Evolutionary conservation across 176 grass and related monocot species (phyloP).

Genomic region (Areca catechu): DNA sequence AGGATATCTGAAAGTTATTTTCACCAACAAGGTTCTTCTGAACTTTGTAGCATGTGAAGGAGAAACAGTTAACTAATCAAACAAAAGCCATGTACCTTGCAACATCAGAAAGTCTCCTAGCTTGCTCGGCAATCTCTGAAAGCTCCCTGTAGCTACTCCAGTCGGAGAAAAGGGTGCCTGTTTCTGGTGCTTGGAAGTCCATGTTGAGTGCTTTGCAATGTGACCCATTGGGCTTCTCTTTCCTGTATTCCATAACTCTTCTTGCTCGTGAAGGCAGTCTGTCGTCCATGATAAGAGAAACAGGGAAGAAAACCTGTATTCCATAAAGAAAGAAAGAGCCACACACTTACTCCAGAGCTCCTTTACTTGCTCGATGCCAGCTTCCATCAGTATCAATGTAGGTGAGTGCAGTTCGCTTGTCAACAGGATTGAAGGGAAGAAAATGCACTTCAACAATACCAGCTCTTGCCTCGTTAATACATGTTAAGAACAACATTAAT

Average conservation of each 20-base stretch:
- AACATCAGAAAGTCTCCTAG: background rate
- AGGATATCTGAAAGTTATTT: no score
- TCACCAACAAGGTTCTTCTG: no score
- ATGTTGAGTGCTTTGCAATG: background rate
- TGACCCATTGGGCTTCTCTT: slow-evolving; percentile 11
- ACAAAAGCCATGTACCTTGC: background rate
- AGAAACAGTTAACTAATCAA: no score
- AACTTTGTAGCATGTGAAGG: background rate
- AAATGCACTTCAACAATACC: slow-evolving; percentile 11
- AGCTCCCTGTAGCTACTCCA: slow-evolving; percentile 6
- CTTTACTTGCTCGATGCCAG: slow-evolving; percentile 9
- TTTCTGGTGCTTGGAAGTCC: slow-evolving; percentile 3
- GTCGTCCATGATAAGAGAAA: background rate
- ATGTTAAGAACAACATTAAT: no score
- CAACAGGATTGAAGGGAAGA: slow-evolving; percentile 13
- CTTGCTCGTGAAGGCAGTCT: slow-evolving; percentile 6
- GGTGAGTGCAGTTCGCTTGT: slow-evolving; percentile 15
- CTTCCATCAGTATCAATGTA: slow-evolving; percentile 7
- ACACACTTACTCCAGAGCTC: slow-evolving; percentile 9
- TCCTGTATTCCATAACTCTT: slow-evolving; percentile 4
- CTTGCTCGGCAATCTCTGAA: slow-evolving; percentile 3
- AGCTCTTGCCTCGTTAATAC: background rate
- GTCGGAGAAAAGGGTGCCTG: background rate
- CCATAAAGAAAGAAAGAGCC: no score
- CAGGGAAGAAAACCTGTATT: no score